A percentile compares a stretch with the other conserved stretches of the same genome.
Evolutionary conservation across 495 filamentous ascomycete species (phyloP).

Genomic region (Neurospora sp.): DNA sequence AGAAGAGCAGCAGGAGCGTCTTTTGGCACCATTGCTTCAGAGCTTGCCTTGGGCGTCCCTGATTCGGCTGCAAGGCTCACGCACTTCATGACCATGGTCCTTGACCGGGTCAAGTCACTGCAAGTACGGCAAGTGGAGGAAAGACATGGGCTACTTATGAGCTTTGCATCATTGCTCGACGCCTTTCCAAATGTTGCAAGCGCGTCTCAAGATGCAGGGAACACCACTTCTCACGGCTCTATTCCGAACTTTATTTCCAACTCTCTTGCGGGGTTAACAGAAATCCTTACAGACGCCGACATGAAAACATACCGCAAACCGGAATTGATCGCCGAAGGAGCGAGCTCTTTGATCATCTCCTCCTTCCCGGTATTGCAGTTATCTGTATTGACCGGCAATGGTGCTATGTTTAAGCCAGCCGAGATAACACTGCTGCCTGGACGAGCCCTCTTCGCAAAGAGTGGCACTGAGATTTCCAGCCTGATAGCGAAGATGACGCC

Average conservation of each 20-base stretch:
- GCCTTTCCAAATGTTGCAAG: constrained; percentile 17
- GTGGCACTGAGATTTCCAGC: constrained; percentile 5
- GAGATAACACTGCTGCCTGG: constrained; percentile 11
- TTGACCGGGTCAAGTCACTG: constrained; percentile 35
- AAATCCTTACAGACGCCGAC: constrained; percentile 25
- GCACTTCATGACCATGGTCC: constrained; percentile 22
- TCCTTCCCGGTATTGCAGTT: constrained; percentile 27
- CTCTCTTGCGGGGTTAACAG: constrained; percentile 8
- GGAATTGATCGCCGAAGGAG: constrained; percentile 58
- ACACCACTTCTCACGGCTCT: background rate
- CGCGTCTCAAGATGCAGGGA: background rate
- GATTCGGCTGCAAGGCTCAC: constrained; percentile 20
- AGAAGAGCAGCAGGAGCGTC: constrained; percentile 60
- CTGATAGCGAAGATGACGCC: constrained; percentile 7
- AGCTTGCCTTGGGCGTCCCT: constrained; percentile 14
- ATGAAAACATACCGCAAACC: constrained; percentile 45
- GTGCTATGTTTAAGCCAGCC: background rate
- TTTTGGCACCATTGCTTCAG: constrained; percentile 48
- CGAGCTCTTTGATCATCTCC: constrained; percentile 44
- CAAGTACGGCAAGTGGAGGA: constrained; percentile 53
- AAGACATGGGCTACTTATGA: constrained; percentile 56
- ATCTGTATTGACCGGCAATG: constrained; percentile 2
- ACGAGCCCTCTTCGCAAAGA: constrained; percentile 6
- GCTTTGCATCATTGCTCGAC: constrained; percentile 40
- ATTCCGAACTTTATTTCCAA: background rate